A percentile compares a stretch with the other conserved stretches of the same genome.
These are phyloP conservation scores for Dipodascus albidus DNA, from an alignment of 805 yeast genomes.

Conservation along the genomic window DNA sequence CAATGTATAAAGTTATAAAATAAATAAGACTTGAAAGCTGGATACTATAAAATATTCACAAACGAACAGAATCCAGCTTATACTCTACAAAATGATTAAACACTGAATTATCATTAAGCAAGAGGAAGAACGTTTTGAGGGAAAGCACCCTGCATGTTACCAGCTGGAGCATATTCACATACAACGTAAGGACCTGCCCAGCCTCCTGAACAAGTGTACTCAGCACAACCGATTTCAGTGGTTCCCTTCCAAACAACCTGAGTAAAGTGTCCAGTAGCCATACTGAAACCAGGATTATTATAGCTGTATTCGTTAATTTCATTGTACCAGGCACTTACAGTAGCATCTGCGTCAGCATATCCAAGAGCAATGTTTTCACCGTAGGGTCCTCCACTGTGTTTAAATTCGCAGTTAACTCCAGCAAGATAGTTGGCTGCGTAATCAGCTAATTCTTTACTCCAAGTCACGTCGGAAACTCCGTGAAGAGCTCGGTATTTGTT, in stretches of 20 bases:
- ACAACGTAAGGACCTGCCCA: constrained; percentile 39
- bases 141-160: constrained; percentile 41
- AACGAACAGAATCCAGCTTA: too few relatives aligned
- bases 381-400: constrained; percentile 47
- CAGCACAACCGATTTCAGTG: constrained; percentile 57
- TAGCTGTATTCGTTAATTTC: constrained; percentile 46
- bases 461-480: neutral
- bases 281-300: constrained; percentile 34
- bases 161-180: constrained; percentile 64
- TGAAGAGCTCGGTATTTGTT: neutral
- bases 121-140: constrained; percentile 17
- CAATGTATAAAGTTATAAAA: too few relatives aligned
- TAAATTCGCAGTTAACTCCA: constrained; percentile 42
- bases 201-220: constrained; percentile 29
- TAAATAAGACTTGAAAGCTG: too few relatives aligned
- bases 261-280: constrained; percentile 67
- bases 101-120: too few relatives aligned
- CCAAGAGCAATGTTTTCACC: constrained; percentile 78
- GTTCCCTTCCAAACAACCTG: constrained; percentile 64
- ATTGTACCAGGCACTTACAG: constrained; percentile 64
- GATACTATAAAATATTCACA: too few relatives aligned
- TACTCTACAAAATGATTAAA: too few relatives aligned
- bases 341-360: constrained; percentile 36
- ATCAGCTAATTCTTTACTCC: constrained; percentile 1
- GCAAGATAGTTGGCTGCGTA: constrained; percentile 1